Base-by-base conservation (phyloP, 1,139 yeast species). In the Scheffersomyces titani region DNA sequence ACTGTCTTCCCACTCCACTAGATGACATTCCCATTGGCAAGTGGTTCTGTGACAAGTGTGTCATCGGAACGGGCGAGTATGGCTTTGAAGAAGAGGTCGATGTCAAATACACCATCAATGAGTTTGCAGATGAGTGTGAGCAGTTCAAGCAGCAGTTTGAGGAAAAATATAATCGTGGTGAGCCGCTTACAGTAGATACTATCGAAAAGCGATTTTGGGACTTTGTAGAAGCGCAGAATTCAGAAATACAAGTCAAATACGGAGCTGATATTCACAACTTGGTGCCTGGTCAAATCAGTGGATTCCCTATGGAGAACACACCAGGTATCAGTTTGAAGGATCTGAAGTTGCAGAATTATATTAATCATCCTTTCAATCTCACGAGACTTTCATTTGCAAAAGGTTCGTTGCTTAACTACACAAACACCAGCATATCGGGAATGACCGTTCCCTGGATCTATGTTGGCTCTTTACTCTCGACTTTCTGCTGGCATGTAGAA, bases 401-500 rank as follows among this genome's bases (percentile, higher is more conserved):
- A 47, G 90, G 90, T 0, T 88, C 92, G 0, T 70, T 89, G 21
- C 73, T 89, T 54, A 86, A 85, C 58, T 82, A 81, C 63, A 80
- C 88, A 58, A 82, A 83, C 61, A 81, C 85, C 44, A 80, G 85
- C 50, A 88, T 89, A 1, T 86, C 92, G 0, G 96, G 96, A 1
- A 89, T 89, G 93, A 89, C 94, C 0, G 80, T 88, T 6, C 96
- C 96, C 1, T 89, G 96, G 96, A 78, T 89, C 9, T 89, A 89
- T 63, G 80, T 89, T 30, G 96, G 96, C 0, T 87, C 91, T 1
- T 75, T 88, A 47, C 81, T 88, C 60, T 86, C 90, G 3, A 89
- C 96, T 0, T 89, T 89, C 65, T 89, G 96, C 69, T 89, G 96
- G 96, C 96, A 89, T 68, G 88, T 89, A 53, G 96, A 89, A 65